These are phyloP conservation scores for Ceriops tagal DNA, from an alignment of 345 rosid genomes.

Conservation along the genomic window DNA sequence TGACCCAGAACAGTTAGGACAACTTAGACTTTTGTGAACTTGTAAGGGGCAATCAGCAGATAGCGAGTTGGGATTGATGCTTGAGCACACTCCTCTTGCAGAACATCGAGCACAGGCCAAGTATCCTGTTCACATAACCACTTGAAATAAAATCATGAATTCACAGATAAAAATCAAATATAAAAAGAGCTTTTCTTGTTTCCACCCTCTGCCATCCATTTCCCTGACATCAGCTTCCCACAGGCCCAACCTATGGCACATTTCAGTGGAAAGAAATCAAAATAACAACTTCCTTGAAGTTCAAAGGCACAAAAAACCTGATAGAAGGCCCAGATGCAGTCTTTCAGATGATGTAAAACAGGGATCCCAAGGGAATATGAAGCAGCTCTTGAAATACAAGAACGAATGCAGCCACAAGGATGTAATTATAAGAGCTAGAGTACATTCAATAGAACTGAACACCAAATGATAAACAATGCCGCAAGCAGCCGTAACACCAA, in stretches of 20 bases:
- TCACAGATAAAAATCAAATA: neutral
- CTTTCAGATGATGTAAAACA: too few species aligned
- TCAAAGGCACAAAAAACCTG: too few species aligned
- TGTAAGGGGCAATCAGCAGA: slow-evolving; percentile 46
- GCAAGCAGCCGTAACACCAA: neutral
- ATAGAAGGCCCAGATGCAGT: too few species aligned
- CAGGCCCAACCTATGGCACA: too few species aligned
- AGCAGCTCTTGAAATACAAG: too few species aligned
- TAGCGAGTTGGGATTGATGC: slow-evolving; percentile 49
- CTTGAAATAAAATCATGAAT: neutral
- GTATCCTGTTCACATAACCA: slow-evolving; percentile 54
- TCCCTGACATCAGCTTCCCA: too few species aligned
- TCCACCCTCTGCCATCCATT: neutral
- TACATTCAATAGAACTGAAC: neutral
- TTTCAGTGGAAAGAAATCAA: too few species aligned
- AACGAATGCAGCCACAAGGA: neutral
- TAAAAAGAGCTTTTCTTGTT: neutral
- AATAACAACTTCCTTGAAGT: too few species aligned
- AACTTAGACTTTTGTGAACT: slow-evolving; percentile 60
- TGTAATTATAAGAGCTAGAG: neutral
- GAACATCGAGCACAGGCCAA: slow-evolving; percentile 94
- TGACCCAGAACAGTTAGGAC: slow-evolving; percentile 84
- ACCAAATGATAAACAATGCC: neutral
- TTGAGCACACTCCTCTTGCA: slow-evolving; percentile 69
- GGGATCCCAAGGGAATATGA: too few species aligned